Evolutionary conservation across 2,329 filamentous ascomycete genomes (phyloP).

Genomic region (Amauroascus verrucosus): DNA sequence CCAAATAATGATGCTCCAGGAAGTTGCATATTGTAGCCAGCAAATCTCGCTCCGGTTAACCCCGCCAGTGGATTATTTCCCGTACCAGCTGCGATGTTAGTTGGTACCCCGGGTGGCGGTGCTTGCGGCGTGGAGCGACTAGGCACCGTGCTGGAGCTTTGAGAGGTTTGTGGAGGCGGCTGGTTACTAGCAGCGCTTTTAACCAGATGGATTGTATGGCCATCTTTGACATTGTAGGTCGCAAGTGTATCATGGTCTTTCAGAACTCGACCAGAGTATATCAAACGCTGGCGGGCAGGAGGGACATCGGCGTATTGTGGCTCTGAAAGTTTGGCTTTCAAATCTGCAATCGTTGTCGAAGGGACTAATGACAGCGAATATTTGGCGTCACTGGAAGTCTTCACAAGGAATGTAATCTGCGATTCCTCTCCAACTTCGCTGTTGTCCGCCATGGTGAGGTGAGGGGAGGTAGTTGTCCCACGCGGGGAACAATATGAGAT

Average conservation of each 20-base stretch:
- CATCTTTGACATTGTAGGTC: conserved; percentile 88
- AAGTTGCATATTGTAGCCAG: conserved; percentile 70
- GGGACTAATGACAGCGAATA: conserved; percentile 72
- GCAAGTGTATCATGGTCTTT: conserved; percentile 83
- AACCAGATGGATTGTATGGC: conserved; percentile 92
- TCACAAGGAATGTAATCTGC: conserved; percentile 91
- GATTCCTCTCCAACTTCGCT: conserved; percentile 48
- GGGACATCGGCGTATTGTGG: conserved; percentile 79
- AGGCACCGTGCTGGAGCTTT: conserved; percentile 3
- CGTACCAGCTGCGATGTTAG: conserved; percentile 40
- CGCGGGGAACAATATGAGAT: conserved; percentile 1
- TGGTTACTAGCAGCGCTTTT: conserved; percentile 89
- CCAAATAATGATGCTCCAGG: conserved; percentile 84
- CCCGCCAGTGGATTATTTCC: conserved; percentile 85
- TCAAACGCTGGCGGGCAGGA: conserved; percentile 79
- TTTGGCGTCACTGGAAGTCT: conserved; percentile 83
- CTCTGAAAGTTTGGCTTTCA: conserved; percentile 79
- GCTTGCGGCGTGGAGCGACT: conserved; percentile 10
- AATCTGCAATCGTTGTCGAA: conserved; percentile 65
- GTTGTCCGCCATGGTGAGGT: conserved; percentile 33
- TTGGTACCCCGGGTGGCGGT: conserved; percentile 34
- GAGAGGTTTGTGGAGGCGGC: conserved; percentile 36
- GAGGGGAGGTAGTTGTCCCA: not conserved
- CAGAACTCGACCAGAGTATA: conserved; percentile 93
- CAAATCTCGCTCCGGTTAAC: conserved; percentile 85